Conservation (phyloP, 2,329 filamentous ascomycete genomes). For the Lecanoromycetidae sp. region DNA sequence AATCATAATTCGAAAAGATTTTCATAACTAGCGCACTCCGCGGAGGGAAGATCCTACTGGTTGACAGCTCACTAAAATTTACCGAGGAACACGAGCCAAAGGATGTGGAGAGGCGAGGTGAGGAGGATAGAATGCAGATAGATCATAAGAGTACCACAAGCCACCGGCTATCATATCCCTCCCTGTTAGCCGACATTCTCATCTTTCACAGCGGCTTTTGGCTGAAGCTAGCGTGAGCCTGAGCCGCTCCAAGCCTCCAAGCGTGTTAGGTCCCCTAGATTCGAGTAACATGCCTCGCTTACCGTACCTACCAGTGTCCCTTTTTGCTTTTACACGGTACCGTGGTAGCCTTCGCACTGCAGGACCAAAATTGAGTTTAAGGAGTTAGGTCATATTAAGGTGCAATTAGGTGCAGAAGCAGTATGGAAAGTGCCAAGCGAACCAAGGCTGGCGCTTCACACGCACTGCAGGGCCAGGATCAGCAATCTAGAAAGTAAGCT, state of each 20-base stretch:
- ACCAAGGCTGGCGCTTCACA: background rate
- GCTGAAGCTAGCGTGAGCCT: background rate
- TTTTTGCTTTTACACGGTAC: too few species aligned
- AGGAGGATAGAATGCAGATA: background rate
- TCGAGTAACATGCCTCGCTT: too few species aligned
- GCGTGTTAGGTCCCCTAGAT: too few species aligned
- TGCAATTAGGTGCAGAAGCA: too few species aligned
- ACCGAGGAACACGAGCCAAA: background rate
- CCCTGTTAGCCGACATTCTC: background rate
- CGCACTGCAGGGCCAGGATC: background rate
- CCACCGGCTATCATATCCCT: background rate
- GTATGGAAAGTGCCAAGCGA: too few species aligned
- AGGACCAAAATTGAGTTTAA: too few species aligned
- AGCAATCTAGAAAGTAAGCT: too few species aligned
- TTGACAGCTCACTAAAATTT: background rate
- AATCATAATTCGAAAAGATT: background rate
- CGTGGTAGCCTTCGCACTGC: too few species aligned
- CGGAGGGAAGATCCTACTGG: slow-evolving; percentile 5
- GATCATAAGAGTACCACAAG: background rate
- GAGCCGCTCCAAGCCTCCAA: slow-evolving; percentile 10
- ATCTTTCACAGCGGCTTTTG: background rate
- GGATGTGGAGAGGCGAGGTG: background rate
- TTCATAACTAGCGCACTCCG: too few species aligned
- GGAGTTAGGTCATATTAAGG: too few species aligned
- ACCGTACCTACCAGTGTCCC: too few species aligned